Evolutionary conservation across 495 filamentous ascomycete genomes (phyloP), one percentile per base, ranked within the genome.

Genomic region (Xylaria castorea): DNA sequence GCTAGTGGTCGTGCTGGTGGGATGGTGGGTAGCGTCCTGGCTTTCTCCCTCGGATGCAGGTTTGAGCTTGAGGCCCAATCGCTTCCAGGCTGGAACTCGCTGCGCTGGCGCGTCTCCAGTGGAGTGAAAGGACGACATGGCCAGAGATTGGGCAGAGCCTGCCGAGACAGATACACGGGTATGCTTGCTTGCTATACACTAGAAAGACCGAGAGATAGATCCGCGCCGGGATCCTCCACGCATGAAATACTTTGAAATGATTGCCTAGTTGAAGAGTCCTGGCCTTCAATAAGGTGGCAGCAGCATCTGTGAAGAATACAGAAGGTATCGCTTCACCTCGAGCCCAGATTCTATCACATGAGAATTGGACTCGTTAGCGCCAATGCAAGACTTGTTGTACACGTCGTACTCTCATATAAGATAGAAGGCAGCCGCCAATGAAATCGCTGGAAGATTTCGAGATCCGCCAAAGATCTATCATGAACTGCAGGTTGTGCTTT

Each of bases 21-120:
- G 66, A 36, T 50, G 71, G 71, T 76, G 73, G 73, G 76, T 75
- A 76, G 58, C 73, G 71, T 76, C 71, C 58, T 80, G 74, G 67
- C 72, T 75, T 67, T 67, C 72, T 50, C 73, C 86, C 50, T 85
- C 84, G 73, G 85, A 87, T 78, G 80, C 80, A 79, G 82, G 71
- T 70, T 93, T 94, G 80, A 92, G 86, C 86, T 93, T 92, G 78
- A 93, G 84, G 62, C 91, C 92, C 78, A 94, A 82, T 83, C 91
- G 87, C 81, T 93, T 93, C 91, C 91, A 93, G 67, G 92, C 91
- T 25, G 92, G 92, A 60, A 92, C 84, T 77, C 85, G 87, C 76
- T 83, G 80, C 40, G 77, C 69, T 73, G 76, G 77, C 78, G 72
- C 71, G 75, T 78, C 71, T 75, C 74, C 78, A 66, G 73, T 74